A percentile compares a stretch with the other conserved stretches of the same genome.
phyloP scores from a whole-genome alignment of 108 stramenopile genomes.

The Nitzschia sp. region DNA sequence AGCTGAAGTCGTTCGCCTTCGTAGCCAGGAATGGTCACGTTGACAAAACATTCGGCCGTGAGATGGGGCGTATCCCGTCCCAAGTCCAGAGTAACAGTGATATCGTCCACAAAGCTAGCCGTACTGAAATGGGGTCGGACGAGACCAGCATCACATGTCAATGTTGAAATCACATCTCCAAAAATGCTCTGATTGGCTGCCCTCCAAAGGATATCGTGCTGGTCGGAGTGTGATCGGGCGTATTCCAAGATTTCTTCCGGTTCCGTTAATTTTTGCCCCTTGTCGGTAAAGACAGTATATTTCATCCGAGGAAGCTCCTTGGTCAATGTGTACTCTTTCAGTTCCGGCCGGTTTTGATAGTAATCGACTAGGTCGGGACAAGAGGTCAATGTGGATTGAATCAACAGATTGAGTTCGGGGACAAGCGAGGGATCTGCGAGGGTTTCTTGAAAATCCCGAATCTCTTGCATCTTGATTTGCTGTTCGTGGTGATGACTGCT shows the following conservation, averaged over 20 bases:
- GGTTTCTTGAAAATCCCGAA: conserved; percentile 6
- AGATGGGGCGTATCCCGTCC: conserved; percentile 14
- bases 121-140: conserved; percentile 44
- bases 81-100: conserved; percentile 3
- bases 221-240: conserved; percentile 12
- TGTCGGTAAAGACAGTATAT: conserved; percentile 46
- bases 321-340: conserved; percentile 65
- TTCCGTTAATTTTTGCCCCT: conserved; percentile 15
- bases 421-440: conserved; percentile 7
- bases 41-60: conserved; percentile 15
- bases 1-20: conserved; percentile 4
- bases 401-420: not conserved
- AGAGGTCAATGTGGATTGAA: conserved; percentile 4
- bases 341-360: conserved; percentile 55
- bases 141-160: conserved; percentile 34
- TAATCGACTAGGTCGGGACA: conserved; percentile 53
- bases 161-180: conserved; percentile 61
- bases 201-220: conserved; percentile 39
- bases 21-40: conserved; percentile 1
- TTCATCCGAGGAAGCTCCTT: conserved; percentile 72
- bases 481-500: not conserved
- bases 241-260: conserved; percentile 8
- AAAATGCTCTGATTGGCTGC: conserved; percentile 75
- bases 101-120: conserved; percentile 42
- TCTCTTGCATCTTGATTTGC: not conserved